A percentile compares a stretch with the other conserved stretches of the same genome.
Evolutionary conservation across 2,329 filamentous ascomycete species (phyloP).

Genomic region (Falciphora oryzae): DNA sequence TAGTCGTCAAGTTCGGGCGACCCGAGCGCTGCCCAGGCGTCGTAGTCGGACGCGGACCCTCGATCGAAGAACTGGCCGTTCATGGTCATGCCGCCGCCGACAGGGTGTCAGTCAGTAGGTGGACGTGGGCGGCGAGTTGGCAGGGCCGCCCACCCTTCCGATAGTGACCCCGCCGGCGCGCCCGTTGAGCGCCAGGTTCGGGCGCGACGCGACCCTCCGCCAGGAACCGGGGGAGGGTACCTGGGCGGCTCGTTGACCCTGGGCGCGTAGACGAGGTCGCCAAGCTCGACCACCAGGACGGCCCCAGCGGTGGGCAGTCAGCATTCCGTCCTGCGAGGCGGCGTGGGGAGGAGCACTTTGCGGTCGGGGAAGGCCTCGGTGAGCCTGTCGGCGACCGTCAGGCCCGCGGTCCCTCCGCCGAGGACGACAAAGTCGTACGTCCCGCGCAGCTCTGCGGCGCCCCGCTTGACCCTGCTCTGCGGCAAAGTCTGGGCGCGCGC

Average conservation of each 20-base stretch:
- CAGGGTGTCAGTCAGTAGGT: background rate
- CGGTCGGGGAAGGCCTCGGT: conserved; percentile 23
- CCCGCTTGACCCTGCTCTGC: background rate
- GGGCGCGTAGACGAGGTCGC: conserved; percentile 9
- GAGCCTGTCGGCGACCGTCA: conserved; percentile 6
- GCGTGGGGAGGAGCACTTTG: conserved; percentile 17
- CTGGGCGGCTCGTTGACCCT: conserved; percentile 2
- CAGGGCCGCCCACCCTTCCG: background rate
- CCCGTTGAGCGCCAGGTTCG: background rate
- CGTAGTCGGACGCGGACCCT: conserved; percentile 5
- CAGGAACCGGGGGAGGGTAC: background rate
- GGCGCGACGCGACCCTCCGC: background rate
- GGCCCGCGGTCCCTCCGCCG: conserved; percentile 4
- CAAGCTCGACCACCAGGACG: conserved; percentile 3
- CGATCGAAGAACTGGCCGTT: conserved; percentile 9
- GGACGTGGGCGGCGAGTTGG: background rate
- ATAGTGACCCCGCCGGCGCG: background rate
- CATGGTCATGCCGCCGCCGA: conserved; percentile 4
- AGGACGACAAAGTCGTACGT: conserved; percentile 8
- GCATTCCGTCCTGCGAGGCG: background rate
- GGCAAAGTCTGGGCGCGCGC: background rate
- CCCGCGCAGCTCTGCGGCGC: background rate
- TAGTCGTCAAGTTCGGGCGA: conserved; percentile 33
- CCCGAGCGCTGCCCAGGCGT: conserved; percentile 34
- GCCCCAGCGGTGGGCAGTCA: conserved; percentile 5